Conservation (phyloP, 78 protist genomes). For the Polysphondylium violaceum region DNA sequence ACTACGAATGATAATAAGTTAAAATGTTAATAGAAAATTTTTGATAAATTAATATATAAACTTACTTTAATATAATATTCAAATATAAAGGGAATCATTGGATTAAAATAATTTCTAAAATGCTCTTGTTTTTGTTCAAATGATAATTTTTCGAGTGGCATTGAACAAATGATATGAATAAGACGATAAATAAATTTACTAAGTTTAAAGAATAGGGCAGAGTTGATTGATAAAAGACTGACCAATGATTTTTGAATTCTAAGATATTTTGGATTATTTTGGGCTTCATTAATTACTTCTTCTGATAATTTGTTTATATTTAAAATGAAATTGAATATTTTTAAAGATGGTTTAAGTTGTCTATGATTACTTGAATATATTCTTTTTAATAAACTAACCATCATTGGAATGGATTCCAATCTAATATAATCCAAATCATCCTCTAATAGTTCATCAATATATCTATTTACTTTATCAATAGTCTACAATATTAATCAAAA, state of each 20-base stretch:
- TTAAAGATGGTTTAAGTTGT: constrained; percentile 9
- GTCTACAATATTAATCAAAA: not conserved
- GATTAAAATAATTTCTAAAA: constrained; percentile 14
- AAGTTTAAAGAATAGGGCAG: not conserved
- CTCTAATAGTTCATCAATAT: constrained; percentile 20
- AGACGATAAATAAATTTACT: constrained; percentile 14
- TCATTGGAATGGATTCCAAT: constrained; percentile 25
- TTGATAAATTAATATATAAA: not conserved
- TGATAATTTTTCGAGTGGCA: constrained; percentile 17
- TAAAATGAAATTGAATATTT: constrained; percentile 20
- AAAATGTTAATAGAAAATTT: not conserved
- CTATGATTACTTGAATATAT: constrained; percentile 4
- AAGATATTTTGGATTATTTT: constrained; percentile 6
- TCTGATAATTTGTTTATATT: not conserved
- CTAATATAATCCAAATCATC: constrained; percentile 27
- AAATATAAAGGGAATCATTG: constrained; percentile 19
- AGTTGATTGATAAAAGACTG: constrained; percentile 9
- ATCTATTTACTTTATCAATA: constrained; percentile 24
- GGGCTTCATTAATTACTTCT: not conserved
- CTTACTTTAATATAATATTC: not conserved
- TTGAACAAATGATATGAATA: constrained; percentile 15
- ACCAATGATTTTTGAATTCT: constrained; percentile 8
- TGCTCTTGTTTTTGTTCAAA: constrained; percentile 16
- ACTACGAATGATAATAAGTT: not conserved
- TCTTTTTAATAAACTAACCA: constrained; percentile 15